Conservation (phyloP, 257 asterid species). For the Solanum pennellii region DNA sequence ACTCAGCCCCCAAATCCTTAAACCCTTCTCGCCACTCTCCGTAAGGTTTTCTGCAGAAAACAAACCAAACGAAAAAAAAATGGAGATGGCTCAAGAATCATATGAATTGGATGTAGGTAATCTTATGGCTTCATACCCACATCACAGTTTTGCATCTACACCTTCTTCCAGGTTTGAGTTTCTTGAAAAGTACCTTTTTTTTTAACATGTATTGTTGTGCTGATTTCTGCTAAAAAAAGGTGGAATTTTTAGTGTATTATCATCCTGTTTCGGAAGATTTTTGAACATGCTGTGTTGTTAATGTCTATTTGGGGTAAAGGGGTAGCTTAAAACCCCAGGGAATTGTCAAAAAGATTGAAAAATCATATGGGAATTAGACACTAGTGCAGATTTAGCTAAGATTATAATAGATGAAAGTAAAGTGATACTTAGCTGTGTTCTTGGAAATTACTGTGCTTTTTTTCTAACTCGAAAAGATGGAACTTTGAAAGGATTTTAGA, state of each 20-base stretch:
- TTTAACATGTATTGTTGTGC: not conserved
- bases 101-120: not conserved
- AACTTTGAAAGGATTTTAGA: not conserved
- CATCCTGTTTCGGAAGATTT: not conserved
- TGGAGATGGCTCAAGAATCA: not conserved
- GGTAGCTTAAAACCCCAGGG: not conserved
- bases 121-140: not conserved
- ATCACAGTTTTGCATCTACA: not conserved
- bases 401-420: not conserved
- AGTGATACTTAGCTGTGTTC: not conserved
- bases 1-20: not conserved
- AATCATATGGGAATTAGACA: not conserved
- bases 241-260: not conserved
- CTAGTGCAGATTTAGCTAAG: not conserved
- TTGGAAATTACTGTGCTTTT: not conserved
- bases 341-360: not conserved
- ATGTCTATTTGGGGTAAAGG: not conserved
- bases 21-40: not conserved
- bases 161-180: not conserved
- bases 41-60: not conserved
- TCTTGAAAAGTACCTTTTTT: not conserved
- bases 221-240: not conserved
- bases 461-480: not conserved
- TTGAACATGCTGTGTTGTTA: not conserved
- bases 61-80: not conserved